Evolutionary conservation across 1,284 basidiomycete species (phyloP), one percentile per base, ranked within the genome.

Genomic region (Phellinidium pouzarii): DNA sequence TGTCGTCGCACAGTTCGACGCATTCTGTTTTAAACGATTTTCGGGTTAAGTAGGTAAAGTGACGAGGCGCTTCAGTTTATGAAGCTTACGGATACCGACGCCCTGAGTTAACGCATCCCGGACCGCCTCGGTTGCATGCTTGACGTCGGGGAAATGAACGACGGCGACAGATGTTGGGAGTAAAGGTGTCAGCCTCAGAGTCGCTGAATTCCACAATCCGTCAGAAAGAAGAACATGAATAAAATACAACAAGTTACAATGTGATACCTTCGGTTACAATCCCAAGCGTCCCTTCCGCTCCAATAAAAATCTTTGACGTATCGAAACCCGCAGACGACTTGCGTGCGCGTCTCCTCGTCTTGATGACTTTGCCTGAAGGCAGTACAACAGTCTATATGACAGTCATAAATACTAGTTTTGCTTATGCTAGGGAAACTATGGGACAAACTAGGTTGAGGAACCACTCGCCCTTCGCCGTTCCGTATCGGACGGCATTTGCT

Each of bases 301-400:
- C 94, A 49, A 96, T 88, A 70, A 97, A 97, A 14, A 97, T 68
- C 61, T 94, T 93, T 1, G 92, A 94, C 1, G 82, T 74, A 62
- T 98, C 94, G 50, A 91, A 94, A 1, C 94, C 94, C 0, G 92
- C 92, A 0, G 90, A 86, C 0, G 91, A 94, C 66, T 97, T 97
- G 44, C 87, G 75, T 0, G 94, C 87, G 34, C 91, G 73, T 38
- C 82, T 77, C 2, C 94, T 81, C 0, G 94, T 98, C 66, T 94
- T 95, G 66, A 98, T 94, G 14, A 97, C 87, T 64, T 96, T 82
- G 1, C 94, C 94, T 12, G 82, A 86, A 1, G 94, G 89, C 1
- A 96, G 75, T 0, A 96, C 93, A 5, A 93, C 87, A 0, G 90
- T 94, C 84, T 92, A 59, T 9, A n/a, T 36, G 36, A 11, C 41